A percentile compares a stretch with the other conserved stretches of the same genome.
These are phyloP conservation scores for Trichoderma brevicompactum DNA, from an alignment of 2,329 filamentous ascomycete genomes.

Conservation along the genomic window DNA sequence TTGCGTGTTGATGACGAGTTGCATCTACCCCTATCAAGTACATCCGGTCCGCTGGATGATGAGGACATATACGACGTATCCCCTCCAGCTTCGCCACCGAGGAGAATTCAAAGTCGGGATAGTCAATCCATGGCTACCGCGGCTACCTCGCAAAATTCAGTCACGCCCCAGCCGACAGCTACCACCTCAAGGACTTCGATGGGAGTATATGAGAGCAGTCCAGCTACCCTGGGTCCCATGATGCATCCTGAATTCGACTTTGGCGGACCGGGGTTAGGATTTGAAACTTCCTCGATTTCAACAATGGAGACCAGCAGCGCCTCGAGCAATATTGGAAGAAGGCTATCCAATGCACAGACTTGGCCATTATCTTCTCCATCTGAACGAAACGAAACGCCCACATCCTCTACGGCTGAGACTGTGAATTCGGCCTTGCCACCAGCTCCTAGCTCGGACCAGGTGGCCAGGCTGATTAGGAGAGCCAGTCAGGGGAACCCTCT, in stretches of 20 bases:
- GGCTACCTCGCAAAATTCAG: conserved; percentile 31
- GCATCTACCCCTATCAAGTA: conserved; percentile 42
- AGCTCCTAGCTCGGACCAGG: conserved; percentile 46
- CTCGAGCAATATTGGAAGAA: conserved; percentile 31
- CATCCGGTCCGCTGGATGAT: conserved; percentile 35
- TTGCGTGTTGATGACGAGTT: conserved; percentile 36
- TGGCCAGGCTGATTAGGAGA: conserved; percentile 45
- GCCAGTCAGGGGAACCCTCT: conserved; percentile 46
- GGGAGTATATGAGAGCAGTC: conserved; percentile 6
- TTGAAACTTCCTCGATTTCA: conserved; percentile 25
- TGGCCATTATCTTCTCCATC: conserved; percentile 50
- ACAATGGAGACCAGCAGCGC: conserved; percentile 33
- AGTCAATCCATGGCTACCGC: conserved; percentile 26
- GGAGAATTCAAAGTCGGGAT: conserved; percentile 3
- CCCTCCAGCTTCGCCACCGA: conserved; percentile 49
- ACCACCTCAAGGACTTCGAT: conserved; percentile 7
- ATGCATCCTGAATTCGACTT: conserved; percentile 11
- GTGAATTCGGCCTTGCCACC: conserved; percentile 43
- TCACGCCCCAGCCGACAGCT: not conserved
- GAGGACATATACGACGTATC: conserved; percentile 54
- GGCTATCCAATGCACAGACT: conserved; percentile 47
- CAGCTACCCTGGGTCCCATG: conserved; percentile 5
- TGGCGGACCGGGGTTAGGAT: conserved; percentile 4
- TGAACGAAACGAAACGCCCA: conserved; percentile 27
- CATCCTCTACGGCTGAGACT: not conserved